Evolutionary conservation across 805 yeast genomes (phyloP), one percentile per base, ranked within the genome.

Genomic region (Starmerella stigmatis): DNA sequence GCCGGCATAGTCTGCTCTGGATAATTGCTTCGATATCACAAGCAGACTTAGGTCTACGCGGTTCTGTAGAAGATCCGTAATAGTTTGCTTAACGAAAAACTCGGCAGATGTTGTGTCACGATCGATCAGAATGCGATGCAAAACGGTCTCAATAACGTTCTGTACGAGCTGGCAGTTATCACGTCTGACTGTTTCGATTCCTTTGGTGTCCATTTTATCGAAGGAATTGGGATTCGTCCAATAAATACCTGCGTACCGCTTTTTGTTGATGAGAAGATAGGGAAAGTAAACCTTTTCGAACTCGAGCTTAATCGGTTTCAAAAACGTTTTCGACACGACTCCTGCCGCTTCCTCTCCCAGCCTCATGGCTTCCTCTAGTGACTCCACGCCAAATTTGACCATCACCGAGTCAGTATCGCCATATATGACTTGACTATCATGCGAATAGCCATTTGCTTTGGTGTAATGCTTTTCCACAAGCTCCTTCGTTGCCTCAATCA

Each of bases 361-460:
- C 44, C 74, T 71, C 98, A 92, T 94, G 54, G 95, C 84, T 25
- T 81, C 81, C 45, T 71, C 78, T 51, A 89, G 63, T 58, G 86
- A 94, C 9, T 70, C 68, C 26, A 78, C 76, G 2, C 99, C 99
- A 67, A 92, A 92, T 60, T 86, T 88, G 35, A 92, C 96, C 98
- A 92, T 94, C 15, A 92, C 99, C 8, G 98, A 94, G 73, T 92
- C 99, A 0, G 99, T 92, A 64, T 92, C 99, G 70, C 99, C 99
- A 61, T 92, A 92, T 32, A 92, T 81, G 50, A 92, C 98, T 54
- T 81, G 75, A 0, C 97, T 79, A 65, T 92, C 94, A 59, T 72
- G 78, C n/a, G 74, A 71, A 57, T 71, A 81, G 1, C 97, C 97
- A 62, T 89, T 86, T 46, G 74, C 75, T n/a, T 77, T 79, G 10